Percentiles rank a stretch among this genome's conserved stretches.
These are phyloP conservation scores for Raphanus sativus DNA, from an alignment of 345 rosid genomes.

Conservation along the genomic window DNA sequence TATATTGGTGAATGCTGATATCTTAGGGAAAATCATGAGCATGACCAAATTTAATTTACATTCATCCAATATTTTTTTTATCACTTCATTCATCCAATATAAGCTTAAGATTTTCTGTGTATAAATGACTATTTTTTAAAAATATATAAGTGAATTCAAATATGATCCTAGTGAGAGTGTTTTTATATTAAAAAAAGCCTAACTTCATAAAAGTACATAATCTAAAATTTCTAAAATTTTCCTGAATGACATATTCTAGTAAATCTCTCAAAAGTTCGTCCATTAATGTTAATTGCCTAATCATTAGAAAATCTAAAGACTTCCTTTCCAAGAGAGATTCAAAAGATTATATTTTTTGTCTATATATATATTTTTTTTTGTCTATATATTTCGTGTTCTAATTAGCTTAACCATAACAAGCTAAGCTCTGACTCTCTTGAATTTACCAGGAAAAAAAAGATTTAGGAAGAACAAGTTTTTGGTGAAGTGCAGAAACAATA, in stretches of 20 bases:
- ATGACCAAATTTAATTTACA: not conserved
- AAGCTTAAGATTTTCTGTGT: no score
- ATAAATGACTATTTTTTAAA: no score
- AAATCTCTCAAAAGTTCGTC: not conserved
- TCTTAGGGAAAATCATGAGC: not conserved
- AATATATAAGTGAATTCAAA: no score
- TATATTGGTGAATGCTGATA: not conserved
- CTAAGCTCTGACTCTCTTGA: not conserved
- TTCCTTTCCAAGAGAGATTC: not conserved
- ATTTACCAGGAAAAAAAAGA: not conserved
- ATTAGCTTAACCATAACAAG: not conserved
- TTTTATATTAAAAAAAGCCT: no score
- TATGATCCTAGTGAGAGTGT: no score
- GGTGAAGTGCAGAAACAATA: not conserved
- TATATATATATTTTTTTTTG: not conserved
- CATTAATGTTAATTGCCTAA: not conserved
- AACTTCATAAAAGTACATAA: no score
- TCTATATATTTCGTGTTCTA: not conserved
- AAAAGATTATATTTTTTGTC: not conserved
- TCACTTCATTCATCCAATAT: no score
- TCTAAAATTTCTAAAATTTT: not conserved
- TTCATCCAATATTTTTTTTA: no score
- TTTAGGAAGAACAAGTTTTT: not conserved
- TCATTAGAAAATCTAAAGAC: not conserved
- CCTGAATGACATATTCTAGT: not conserved